Evolutionary conservation across 768 basidiomycete genomes (phyloP).

Genomic region (Stropharia rugosoannulata): DNA sequence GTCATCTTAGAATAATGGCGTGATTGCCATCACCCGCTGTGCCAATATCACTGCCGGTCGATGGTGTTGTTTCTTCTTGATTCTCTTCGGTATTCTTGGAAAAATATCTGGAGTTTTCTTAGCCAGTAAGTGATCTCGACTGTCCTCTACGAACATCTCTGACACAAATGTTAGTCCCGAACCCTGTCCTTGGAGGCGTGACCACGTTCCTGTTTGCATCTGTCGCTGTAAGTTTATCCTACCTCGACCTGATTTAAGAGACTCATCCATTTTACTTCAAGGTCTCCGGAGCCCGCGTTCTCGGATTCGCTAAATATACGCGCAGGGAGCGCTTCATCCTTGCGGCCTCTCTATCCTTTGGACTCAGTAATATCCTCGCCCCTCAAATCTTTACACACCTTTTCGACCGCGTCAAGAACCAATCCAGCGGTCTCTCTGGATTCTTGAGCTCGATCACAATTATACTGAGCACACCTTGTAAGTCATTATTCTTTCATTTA

Average conservation of each 20-base stretch:
- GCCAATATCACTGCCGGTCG: slow-evolving; percentile 78
- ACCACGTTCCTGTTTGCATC: slow-evolving; percentile 84
- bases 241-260: background rate
- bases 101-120: slow-evolving; percentile 83
- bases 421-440: slow-evolving; percentile 57
- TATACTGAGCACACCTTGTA: slow-evolving; percentile 77
- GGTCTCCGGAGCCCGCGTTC: slow-evolving; percentile 64
- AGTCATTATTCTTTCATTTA: slow-evolving; percentile 23
- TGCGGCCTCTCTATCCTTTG: slow-evolving; percentile 64
- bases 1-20: slow-evolving; percentile 61
- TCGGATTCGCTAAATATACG: slow-evolving; percentile 56
- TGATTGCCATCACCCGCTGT: slow-evolving; percentile 80
- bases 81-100: slow-evolving; percentile 75
- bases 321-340: slow-evolving; percentile 69
- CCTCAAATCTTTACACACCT: slow-evolving; percentile 64
- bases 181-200: slow-evolving; percentile 78
- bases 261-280: background rate
- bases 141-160: background rate
- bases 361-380: slow-evolving; percentile 67
- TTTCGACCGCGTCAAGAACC: slow-evolving; percentile 57
- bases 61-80: slow-evolving; percentile 76
- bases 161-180: slow-evolving; percentile 43
- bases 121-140: slow-evolving; percentile 34
- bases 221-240: slow-evolving; percentile 44
- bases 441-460: slow-evolving; percentile 78